Evolutionary conservation across 2,329 filamentous ascomycete genomes (phyloP), one percentile per base, ranked within the genome.

Genomic region (Colletotrichum trifolii): DNA sequence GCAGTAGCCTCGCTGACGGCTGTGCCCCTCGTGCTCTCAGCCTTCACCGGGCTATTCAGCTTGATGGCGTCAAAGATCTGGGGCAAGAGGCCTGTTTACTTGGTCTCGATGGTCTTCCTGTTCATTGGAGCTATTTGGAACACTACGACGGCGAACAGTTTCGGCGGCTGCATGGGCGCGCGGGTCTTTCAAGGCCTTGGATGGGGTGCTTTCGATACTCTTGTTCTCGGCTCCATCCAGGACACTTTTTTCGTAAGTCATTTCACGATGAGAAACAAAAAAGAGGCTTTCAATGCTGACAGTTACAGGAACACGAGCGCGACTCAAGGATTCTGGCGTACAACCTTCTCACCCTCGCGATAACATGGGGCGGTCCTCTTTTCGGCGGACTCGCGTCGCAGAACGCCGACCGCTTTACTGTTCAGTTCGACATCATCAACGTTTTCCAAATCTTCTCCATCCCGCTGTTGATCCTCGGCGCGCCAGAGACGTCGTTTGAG

Each of bases 151-250:
- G 70, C 71, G 7, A 71, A 72, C 52, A 79, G 73, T 67, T 83
- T 81, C 58, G 75, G 73, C 8, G 77, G 82, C 60, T 83, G 82
- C 69, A 81, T 87, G 79, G 79, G 78, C 0, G 82, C 85, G 2
- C 79, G 86, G 9, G 70, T 86, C 15, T 78, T 88, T 39, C 85
- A 88, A 70, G 85, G 85, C 1, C 60, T 88, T 0, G 86, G 83
- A n/a, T 87, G 86, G 83, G 86, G 86, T 6, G 81, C 82, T 10
- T 86, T 88, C 64, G 86, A 89, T 68, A 82, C 80, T 6, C 73
- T 88, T 43, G 76, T 86, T 36, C 73, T 83, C 38, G 80, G 79
- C 2, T 84, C 82, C 2, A 83, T 89, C 53, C 80, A 85, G 50
- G 86, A 89, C 68, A 83, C 83, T 2, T 88, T 82, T 71, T 88